Conservation (phyloP, 768 basidiomycete genomes). For the Mycena rosella region DNA sequence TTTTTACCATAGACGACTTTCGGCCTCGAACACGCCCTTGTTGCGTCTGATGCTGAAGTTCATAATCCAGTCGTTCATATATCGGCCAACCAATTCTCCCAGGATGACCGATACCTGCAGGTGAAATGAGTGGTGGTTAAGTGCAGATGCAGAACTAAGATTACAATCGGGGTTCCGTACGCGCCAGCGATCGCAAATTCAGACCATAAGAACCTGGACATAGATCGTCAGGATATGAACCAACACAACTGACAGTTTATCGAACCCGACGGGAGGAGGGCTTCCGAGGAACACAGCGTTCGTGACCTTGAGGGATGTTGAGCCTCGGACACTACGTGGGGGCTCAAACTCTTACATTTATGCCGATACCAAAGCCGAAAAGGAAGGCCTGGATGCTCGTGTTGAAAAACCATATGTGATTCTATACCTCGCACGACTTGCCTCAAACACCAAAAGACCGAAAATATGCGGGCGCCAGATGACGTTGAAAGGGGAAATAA, state of each 20-base stretch:
- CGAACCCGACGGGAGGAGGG: conserved; percentile 68
- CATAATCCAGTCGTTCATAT: conserved; percentile 66
- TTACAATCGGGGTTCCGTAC: conserved; percentile 69
- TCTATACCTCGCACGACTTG: conserved; percentile 28
- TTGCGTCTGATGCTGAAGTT: conserved; percentile 60
- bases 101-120: conserved; percentile 62
- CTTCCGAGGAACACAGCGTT: conserved; percentile 74
- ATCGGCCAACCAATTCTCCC: conserved; percentile 66
- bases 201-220: conserved; percentile 39
- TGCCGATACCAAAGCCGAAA: conserved; percentile 76
- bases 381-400: conserved; percentile 54
- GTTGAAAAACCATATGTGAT: conserved; percentile 4
- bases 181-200: conserved; percentile 64
- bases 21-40: conserved; percentile 71
- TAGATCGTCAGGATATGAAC: not conserved
- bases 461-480: conserved; percentile 75
- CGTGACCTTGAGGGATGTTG: conserved; percentile 61
- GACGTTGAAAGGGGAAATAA: conserved; percentile 57
- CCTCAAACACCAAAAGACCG: conserved; percentile 66
- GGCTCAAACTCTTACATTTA: conserved; percentile 57
- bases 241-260: conserved; percentile 45
- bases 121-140: conserved; percentile 10
- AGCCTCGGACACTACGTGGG: not conserved
- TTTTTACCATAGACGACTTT: conserved; percentile 64
- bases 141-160: conserved; percentile 29